Percentiles rank a stretch among this genome's conserved stretches.
Conservation (phyloP, 2,329 filamentous ascomycete genomes). For the Cladosporium oxysporum region DNA sequence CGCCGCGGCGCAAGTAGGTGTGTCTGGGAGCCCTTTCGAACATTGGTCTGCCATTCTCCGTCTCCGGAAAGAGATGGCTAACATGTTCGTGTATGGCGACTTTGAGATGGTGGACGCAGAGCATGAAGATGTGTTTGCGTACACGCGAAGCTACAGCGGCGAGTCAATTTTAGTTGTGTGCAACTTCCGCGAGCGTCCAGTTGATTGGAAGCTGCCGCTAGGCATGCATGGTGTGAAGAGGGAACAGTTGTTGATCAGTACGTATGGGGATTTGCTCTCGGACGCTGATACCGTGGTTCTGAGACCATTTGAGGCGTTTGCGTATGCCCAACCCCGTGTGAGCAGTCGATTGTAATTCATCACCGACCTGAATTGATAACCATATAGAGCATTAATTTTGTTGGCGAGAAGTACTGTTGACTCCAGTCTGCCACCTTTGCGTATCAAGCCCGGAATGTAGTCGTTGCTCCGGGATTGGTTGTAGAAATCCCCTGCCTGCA, state of each 20-base stretch:
- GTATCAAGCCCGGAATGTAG: too few species aligned
- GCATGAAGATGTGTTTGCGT: conserved; percentile 25
- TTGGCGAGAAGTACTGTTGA: too few species aligned
- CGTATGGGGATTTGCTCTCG: not conserved
- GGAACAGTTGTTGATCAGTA: not conserved
- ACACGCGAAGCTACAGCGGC: conserved; percentile 12
- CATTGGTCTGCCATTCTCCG: conserved; percentile 62
- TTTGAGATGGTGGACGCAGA: conserved; percentile 26
- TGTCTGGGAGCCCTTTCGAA: conserved; percentile 51
- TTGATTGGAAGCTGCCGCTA: conserved; percentile 15
- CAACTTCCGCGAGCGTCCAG: conserved; percentile 19
- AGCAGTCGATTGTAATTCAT: not conserved
- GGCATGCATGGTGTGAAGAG: conserved; percentile 6
- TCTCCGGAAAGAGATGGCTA: conserved; percentile 57
- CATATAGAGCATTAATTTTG: too few species aligned
- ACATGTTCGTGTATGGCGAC: conserved; percentile 61
- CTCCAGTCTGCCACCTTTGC: too few species aligned
- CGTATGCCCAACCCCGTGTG: not conserved
- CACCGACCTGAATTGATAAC: too few species aligned
- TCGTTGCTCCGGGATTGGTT: too few species aligned
- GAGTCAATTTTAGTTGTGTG: conserved; percentile 21
- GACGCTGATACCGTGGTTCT: not conserved
- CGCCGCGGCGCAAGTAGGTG: conserved; percentile 58
- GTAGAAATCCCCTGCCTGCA: too few species aligned
- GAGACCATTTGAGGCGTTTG: conserved; percentile 15